Base-by-base conservation (phyloP, 2,329 filamentous ascomycete species). In the Claviceps lovelessii region DNA sequence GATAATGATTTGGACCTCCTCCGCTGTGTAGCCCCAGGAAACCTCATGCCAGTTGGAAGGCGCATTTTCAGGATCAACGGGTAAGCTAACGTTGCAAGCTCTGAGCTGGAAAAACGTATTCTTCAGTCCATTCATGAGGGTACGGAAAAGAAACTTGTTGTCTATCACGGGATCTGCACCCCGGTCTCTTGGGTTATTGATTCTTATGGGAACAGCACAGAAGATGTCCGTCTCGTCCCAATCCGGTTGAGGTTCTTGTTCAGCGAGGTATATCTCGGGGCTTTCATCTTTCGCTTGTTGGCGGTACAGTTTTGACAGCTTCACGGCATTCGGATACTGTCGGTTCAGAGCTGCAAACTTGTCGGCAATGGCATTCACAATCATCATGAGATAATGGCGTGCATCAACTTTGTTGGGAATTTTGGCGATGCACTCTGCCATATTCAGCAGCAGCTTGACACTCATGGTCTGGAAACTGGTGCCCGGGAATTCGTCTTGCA, bases 381-480 rank as follows among this genome's bases (percentile, higher is more conserved):
- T 97, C 83, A 95, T 93, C 65, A 98, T 89, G 58, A 98, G 74
- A 67, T 95, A 95, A 67, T 97, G 90, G 6, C 94, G 84, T 29
- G 93, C 93, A 67, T 98, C 91, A 47, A 86, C 83, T 72, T 97
- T 98, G 66, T 95, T 88, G 23, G 86, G 85, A 62, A 98, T 79
- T 68, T 91, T 95, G 1, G 90, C 88, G 64, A 98, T 99, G 67
- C 89, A 95, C 64, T 98, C 94, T 0, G 91, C 93, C 89, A 99
- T 94, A 67, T 98, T 99, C 13, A 98, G 76, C 0, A 99, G 75
- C 3, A 99, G 76, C 69, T 97, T 98, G 0, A 93, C 94, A 63
- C 93, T 97, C 93, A 99, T 99, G 0, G 93, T 98, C 69, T 98
- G 94, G 66, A 98, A 98, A 69, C 91, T 98, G 0, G 94, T 97